Conservation (phyloP, 257 asterid species). For the Capsicum baccatum region DNA sequence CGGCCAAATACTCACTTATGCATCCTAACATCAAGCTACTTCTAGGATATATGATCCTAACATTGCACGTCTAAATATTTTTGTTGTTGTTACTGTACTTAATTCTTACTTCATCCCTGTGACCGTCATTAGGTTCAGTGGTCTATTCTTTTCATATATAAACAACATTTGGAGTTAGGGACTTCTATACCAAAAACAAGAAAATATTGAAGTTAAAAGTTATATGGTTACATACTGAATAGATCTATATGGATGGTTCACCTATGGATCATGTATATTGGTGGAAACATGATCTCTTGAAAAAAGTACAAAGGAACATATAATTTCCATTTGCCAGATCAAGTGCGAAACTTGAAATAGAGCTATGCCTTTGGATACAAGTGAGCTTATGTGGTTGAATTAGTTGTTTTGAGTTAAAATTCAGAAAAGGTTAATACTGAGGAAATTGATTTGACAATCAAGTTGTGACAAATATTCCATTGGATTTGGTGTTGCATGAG, state of each 20-base stretch:
- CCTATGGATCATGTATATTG: not conserved
- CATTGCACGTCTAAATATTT: not conserved
- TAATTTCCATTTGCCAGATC: not conserved
- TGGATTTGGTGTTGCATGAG: not conserved
- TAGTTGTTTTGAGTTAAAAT: not conserved
- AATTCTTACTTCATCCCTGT: not conserved
- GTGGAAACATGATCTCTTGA: not conserved
- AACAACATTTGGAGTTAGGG: not conserved
- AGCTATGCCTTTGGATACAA: not conserved
- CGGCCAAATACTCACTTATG: not conserved
- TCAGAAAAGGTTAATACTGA: not conserved
- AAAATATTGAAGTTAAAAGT: not conserved
- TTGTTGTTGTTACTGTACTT: not conserved
- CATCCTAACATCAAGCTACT: not conserved
- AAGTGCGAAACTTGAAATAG: not conserved
- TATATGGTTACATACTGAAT: not conserved
- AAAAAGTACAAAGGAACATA: not conserved
- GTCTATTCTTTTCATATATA: not conserved
- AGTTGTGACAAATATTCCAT: not conserved
- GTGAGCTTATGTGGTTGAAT: not conserved
- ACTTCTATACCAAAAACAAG: not conserved
- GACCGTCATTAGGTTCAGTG: not conserved
- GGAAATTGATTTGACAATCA: not conserved
- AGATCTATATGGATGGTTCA: constrained; percentile 9
- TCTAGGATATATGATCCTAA: not conserved